Percentiles rank a stretch among this genome's conserved stretches.
phyloP scores from a whole-genome alignment of 352 stramenopile genomes.

The Globisporangium iwayamae region DNA sequence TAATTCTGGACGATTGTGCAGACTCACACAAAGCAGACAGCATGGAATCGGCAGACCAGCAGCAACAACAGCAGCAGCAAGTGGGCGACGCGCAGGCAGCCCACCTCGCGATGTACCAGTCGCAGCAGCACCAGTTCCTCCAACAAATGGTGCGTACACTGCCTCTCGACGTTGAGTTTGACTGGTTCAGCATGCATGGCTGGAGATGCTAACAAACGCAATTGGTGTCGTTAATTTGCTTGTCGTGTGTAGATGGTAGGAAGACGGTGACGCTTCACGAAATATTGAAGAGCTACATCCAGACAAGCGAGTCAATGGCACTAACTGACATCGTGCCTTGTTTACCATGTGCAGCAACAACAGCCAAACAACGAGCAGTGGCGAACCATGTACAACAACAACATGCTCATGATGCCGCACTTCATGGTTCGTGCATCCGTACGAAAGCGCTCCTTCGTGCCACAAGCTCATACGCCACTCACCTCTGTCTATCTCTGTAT shows the following conservation, averaged over 20 bases:
- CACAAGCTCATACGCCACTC: background rate
- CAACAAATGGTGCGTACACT: conserved; percentile 62
- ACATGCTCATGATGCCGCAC: conserved; percentile 58
- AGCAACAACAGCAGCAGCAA: conserved; percentile 11
- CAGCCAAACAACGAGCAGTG: conserved; percentile 53
- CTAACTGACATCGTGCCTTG: background rate
- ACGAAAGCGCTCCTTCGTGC: background rate
- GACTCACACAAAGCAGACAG: background rate
- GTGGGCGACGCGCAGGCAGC: conserved; percentile 27
- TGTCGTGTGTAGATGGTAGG: conserved; percentile 5
- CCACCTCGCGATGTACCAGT: conserved; percentile 73
- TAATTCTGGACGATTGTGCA: background rate
- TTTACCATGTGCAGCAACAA: conserved; percentile 27
- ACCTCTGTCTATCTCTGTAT: background rate
- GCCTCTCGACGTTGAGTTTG: background rate
- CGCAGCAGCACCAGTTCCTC: conserved; percentile 74
- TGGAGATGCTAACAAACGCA: background rate
- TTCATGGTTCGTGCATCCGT: conserved; percentile 36
- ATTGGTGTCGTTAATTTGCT: background rate
- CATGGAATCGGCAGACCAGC: conserved; percentile 14
- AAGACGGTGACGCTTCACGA: background rate
- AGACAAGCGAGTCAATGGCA: background rate
- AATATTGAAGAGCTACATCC: background rate
- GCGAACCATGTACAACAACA: conserved; percentile 46
- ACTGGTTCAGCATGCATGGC: no score